Evolutionary conservation across 75 land plant genomes (phyloP).

Genomic region (Azolla pinnata): DNA sequence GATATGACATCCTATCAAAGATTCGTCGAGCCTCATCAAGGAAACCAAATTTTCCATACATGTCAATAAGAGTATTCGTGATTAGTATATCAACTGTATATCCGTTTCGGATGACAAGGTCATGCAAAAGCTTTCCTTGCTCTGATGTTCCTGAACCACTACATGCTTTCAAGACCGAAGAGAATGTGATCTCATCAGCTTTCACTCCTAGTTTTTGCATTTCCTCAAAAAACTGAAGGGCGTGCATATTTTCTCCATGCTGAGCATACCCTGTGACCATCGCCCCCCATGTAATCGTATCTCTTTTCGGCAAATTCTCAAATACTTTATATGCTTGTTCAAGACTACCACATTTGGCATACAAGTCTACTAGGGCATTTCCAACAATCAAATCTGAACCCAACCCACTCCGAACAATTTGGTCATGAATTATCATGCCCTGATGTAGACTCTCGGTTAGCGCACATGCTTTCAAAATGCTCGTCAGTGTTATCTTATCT

Average conservation of each 20-base stretch:
- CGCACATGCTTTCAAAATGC: slow-evolving; percentile 39
- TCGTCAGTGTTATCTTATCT: slow-evolving; percentile 36
- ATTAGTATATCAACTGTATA: not conserved
- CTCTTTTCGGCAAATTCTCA: slow-evolving; percentile 16
- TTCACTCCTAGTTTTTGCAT: slow-evolving; percentile 36
- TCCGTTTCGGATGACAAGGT: slow-evolving; percentile 10
- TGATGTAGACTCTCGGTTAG: slow-evolving; percentile 21
- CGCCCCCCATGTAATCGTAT: slow-evolving; percentile 33
- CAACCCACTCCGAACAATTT: slow-evolving; percentile 11
- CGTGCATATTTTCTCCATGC: slow-evolving; percentile 27
- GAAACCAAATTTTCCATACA: slow-evolving; percentile 11
- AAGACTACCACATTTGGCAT: slow-evolving; percentile 41
- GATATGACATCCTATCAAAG: slow-evolving; percentile 27
- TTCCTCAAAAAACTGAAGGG: slow-evolving; percentile 17
- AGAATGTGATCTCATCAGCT: slow-evolving; percentile 1
- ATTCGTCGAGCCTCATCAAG: slow-evolving; percentile 17
- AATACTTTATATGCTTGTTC: slow-evolving; percentile 28
- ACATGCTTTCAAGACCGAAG: not conserved
- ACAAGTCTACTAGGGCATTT: slow-evolving; percentile 40
- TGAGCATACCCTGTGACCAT: slow-evolving; percentile 38
- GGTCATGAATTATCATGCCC: slow-evolving; percentile 21
- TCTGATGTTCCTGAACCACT: not conserved
- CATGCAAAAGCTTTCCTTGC: slow-evolving; percentile 4
- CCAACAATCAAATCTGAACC: slow-evolving; percentile 16
- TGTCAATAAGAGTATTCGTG: slow-evolving; percentile 13